phyloP scores from a whole-genome alignment of 495 filamentous ascomycete species.

The Terfezia boudieri region DNA sequence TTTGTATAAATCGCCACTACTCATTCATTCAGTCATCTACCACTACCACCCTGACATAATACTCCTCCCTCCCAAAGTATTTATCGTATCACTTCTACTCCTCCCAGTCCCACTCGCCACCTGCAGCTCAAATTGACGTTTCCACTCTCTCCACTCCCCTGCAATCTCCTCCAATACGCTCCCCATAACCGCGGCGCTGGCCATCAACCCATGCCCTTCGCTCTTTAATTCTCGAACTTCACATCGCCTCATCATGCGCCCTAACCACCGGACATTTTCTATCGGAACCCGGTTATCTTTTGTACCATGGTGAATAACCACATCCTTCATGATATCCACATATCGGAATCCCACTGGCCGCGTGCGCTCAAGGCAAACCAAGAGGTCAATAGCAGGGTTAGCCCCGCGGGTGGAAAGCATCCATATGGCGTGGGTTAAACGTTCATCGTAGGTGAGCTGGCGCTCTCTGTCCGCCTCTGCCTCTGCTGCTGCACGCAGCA shows the following conservation, averaged over 20 bases:
- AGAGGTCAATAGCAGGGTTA: constrained; percentile 79
- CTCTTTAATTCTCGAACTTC: constrained; percentile 80
- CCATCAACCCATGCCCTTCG: constrained; percentile 94
- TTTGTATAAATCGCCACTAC: too few species aligned
- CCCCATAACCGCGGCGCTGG: constrained; percentile 79
- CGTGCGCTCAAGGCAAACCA: constrained; percentile 78
- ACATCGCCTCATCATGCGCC: constrained; percentile 75
- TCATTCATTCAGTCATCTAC: too few species aligned
- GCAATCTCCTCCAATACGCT: constrained; percentile 81
- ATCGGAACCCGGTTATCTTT: constrained; percentile 80
- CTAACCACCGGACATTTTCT: constrained; percentile 87
- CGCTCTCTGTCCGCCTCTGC: constrained; percentile 41
- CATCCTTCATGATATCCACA: constrained; percentile 72
- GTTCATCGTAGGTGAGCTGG: constrained; percentile 57
- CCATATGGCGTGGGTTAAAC: constrained; percentile 84
- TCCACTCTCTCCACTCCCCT: constrained; percentile 90
- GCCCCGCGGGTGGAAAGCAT: constrained; percentile 76
- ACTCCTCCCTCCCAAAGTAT: background rate
- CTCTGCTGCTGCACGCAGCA: constrained; percentile 26
- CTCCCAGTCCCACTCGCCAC: background rate
- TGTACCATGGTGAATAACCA: constrained; percentile 85
- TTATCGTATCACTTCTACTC: background rate
- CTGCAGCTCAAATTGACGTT: background rate
- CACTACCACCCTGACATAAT: background rate
- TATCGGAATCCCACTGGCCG: constrained; percentile 92